Evolutionary conservation across 176 grass and related monocot species (phyloP).

Genomic region (Olyra latifolia): DNA sequence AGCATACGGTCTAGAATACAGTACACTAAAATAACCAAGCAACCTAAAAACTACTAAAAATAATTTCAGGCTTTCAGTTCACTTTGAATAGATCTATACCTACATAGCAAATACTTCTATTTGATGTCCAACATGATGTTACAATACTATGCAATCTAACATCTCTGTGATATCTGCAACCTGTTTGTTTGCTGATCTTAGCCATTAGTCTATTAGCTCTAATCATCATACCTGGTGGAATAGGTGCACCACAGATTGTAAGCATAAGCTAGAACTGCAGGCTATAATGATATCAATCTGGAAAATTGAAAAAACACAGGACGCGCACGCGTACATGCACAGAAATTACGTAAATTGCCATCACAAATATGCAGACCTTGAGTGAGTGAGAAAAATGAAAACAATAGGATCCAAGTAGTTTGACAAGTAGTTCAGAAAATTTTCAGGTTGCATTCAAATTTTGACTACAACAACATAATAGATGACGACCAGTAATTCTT

Average conservation of each 20-base stretch:
- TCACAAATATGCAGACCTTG: not conserved
- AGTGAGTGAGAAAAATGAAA: not conserved
- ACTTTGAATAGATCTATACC: not conserved
- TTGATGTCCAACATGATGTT: conserved; percentile 1
- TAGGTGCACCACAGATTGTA: not conserved
- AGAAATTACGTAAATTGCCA: conserved; percentile 8
- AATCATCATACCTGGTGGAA: conserved; percentile 8
- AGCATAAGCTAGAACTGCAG: conserved; percentile 11
- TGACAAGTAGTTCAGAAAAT: not conserved
- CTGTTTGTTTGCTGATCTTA: not conserved
- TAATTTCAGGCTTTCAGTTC: conserved; percentile 8
- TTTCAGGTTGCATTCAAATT: conserved; percentile 20
- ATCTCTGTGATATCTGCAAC: not conserved
- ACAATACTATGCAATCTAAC: conserved; percentile 10
- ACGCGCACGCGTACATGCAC: too few species aligned
- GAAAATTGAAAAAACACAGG: not conserved
- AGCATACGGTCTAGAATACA: too few species aligned
- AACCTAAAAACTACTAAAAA: too few species aligned
- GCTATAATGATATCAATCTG: not conserved
- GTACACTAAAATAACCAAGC: too few species aligned
- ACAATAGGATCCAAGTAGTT: conserved; percentile 22
- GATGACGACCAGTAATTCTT: conserved; percentile 21
- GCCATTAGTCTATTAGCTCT: not conserved
- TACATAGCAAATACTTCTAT: conserved; percentile 4
- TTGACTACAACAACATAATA: not conserved